phyloP scores from a whole-genome alignment of 371 early-diverging fungal genomes.

The Rhizopus sp. region DNA sequence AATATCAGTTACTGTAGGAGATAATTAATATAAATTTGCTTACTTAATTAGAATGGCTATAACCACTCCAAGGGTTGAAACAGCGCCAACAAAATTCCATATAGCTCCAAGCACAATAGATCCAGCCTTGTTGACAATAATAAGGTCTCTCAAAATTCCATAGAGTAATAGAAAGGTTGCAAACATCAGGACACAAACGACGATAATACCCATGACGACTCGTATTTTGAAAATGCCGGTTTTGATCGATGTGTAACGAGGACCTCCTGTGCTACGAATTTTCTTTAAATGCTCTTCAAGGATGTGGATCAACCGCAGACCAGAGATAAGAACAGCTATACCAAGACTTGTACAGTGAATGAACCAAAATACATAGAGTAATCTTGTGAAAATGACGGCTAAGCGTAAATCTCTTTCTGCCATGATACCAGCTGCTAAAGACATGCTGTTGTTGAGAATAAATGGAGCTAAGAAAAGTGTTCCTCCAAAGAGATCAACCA shows the following conservation, averaged over 20 bases:
- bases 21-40: background rate
- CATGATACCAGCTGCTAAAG: slow-evolving; percentile 42
- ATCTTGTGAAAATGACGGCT: slow-evolving; percentile 33
- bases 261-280: slow-evolving; percentile 30
- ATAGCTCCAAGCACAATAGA: slow-evolving; percentile 24
- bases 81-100: slow-evolving; percentile 29
- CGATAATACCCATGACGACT: slow-evolving; percentile 26
- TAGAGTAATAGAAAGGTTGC: slow-evolving; percentile 27
- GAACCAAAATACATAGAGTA: slow-evolving; percentile 50
- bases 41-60: slow-evolving; percentile 30
- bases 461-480: slow-evolving; percentile 39
- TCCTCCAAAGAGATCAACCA: slow-evolving; percentile 41
- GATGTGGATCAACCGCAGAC: slow-evolving; percentile 35
- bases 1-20: background rate
- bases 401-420: slow-evolving; percentile 24
- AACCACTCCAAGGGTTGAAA: slow-evolving; percentile 20
- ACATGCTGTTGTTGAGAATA: slow-evolving; percentile 38
- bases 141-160: slow-evolving; percentile 25
- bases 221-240: slow-evolving; percentile 47
- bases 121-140: slow-evolving; percentile 19
- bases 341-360: slow-evolving; percentile 33
- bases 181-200: slow-evolving; percentile 29
- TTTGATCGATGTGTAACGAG: slow-evolving; percentile 39
- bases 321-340: slow-evolving; percentile 37
- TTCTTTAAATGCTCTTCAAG: slow-evolving; percentile 34